These are phyloP conservation scores for Fusarium sp. DNA, from an alignment of 2,329 filamentous ascomycete genomes.

Conservation along the genomic window DNA sequence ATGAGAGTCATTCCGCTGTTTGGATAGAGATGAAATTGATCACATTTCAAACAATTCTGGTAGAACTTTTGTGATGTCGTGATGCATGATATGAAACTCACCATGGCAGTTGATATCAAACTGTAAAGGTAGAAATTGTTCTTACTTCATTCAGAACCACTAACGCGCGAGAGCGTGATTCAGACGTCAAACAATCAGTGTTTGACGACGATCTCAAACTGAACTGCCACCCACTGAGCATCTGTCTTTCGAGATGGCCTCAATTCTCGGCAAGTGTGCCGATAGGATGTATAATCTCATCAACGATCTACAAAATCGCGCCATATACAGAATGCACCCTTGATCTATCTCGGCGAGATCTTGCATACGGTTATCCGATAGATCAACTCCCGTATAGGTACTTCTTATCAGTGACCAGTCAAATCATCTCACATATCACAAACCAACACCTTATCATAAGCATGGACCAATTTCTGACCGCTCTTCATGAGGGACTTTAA, in stretches of 20 bases:
- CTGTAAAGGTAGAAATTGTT: fast-evolving
- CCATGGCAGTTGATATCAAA: background rate
- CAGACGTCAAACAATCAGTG: too few relatives aligned
- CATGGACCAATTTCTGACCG: constrained; percentile 9
- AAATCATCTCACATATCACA: background rate
- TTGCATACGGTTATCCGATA: background rate
- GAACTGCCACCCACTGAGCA: background rate
- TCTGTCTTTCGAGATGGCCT: background rate
- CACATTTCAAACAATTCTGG: background rate
- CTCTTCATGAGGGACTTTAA: background rate
- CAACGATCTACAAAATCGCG: background rate
- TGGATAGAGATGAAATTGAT: background rate
- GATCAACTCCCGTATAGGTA: constrained; percentile 7
- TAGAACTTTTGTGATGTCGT: fast-evolving
- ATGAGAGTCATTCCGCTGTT: background rate
- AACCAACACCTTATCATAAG: background rate
- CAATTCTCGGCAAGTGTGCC: background rate
- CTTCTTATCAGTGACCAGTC: background rate
- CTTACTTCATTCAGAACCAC: too few relatives aligned
- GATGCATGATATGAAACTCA: background rate
- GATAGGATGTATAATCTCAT: background rate
- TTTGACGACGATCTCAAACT: background rate
- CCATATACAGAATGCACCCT: background rate
- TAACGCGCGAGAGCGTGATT: too few relatives aligned
- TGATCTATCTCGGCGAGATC: background rate